Evolutionary conservation across 345 rosid genomes (phyloP), one percentile per base, ranked within the genome.

Genomic region (Limnanthes douglasii): DNA sequence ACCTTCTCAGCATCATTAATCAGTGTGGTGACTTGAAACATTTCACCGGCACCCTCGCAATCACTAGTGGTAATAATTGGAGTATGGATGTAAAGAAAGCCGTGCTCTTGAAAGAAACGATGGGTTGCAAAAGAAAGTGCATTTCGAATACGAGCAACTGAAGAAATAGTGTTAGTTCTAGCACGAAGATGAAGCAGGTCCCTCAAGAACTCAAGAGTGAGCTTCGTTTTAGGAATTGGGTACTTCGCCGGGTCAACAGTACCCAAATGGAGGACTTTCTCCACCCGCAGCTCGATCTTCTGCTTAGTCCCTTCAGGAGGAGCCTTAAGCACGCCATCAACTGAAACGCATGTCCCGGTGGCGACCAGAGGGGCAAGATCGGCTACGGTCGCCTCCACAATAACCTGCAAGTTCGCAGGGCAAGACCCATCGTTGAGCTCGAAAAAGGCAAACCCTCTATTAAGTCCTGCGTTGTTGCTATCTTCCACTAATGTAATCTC

Each of bases 11-110:
- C 44, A 21, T 68, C 75, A 20, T 15, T 69, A 15, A 88, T 73
- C 64, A 88, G 53, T 4, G 95, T 83, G 0, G 97, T 83, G 7
- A 73, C 95, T 68, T 88, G 97, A 56, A 88, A 88, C 97, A 83
- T 83, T 32, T 88, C 97, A 41, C 97, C 97, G 27, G 95, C 97
- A 31, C 95, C 97, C 61, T 88, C 97, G 44, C 95, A 84, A 31
- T 84, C 95, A 56, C 94, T 84, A 8, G 95, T 79, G 1, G 97
- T 88, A 29, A 88, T 39, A 37, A 88, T 88, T 1, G 95, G 95
- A 6, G 95, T 82, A 48, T 86, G 97, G 20, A 88, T 22, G 45
- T 77, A 84, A 0, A 74, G 64, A 39, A 83, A 84, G 3, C 70
- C 68, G 14, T 77, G 59, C 45, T 83, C 71, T 56, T 77, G 84